Base-by-base conservation (phyloP, 495 filamentous ascomycete species). In the Penicillium paradoxum region DNA sequence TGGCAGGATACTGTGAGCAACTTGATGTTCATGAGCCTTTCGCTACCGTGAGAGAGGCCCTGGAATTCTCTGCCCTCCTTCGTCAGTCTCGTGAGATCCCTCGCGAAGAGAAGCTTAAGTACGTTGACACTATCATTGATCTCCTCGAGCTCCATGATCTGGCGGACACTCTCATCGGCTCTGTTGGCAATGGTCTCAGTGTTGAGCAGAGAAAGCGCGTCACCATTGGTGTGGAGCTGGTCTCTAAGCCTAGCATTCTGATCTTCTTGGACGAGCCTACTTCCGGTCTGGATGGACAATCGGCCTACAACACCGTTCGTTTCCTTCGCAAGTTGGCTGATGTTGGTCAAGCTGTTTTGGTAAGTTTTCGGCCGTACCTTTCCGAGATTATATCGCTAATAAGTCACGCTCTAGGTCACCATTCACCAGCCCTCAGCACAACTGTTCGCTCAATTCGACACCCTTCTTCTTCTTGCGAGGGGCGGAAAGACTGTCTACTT, bases 241-340 rank as follows among this genome's bases (percentile, higher is more conserved):
- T 81, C 0, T 74, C 77, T 0, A 88, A 85, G 63, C 85, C 78
- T 17, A 82, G 77, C 39, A 75, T 87, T 37, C 63, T 89, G 9
- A 79, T 90, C 55, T 90, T 90, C 63, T 70, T 90, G 38, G 87
- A 91, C 59, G 87, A 91, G 56, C 88, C 88, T 6, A 91, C 87
- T 2, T 87, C 81, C 8, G 85, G 83, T 45, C 76, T 88, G 8
- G 85, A 88, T 55, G 76, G 74, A 3, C 75, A 79, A 41, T 78
- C 83, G 6, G 83, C 85, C 18, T 86, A 77, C 58, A 82, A 83
- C 53, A 85, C 86, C 15, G 74, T 84, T 19, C 70, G 80, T 15
- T 83, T 88, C 57, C 66, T 88, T 22, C 67, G 81, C 4, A 87
- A 87, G 51, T 71, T 88, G 6, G 81, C 84, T 2, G 76, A 81